Evolutionary conservation across 306 rosid species (phyloP).

Genomic region (Corylus avellana): DNA sequence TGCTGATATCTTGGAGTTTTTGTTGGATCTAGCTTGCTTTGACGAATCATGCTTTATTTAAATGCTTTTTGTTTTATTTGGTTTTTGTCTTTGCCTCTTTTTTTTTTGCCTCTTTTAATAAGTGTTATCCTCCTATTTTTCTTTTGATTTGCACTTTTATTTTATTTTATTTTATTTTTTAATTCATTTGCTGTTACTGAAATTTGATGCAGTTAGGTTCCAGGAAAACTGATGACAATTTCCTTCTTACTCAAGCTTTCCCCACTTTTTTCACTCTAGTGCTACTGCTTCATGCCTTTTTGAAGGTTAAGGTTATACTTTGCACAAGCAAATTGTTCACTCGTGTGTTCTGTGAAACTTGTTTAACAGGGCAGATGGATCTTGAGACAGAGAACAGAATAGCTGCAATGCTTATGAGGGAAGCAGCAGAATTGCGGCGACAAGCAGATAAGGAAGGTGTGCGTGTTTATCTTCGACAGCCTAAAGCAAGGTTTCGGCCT

Average conservation of each 20-base stretch:
- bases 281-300: neutral
- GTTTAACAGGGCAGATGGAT: constrained; percentile 56
- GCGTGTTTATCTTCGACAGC: constrained; percentile 64
- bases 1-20: neutral
- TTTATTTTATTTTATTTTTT: too few relatives aligned
- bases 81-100: neutral
- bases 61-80: neutral
- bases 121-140: neutral
- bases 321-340: neutral
- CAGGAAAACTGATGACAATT: neutral
- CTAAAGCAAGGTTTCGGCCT: constrained; percentile 64
- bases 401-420: constrained; percentile 87
- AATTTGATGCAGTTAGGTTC: neutral
- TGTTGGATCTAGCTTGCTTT: constrained; percentile 1
- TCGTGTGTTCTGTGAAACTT: neutral
- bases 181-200: neutral
- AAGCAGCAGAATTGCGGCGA: constrained; percentile 81
- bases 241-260: neutral
- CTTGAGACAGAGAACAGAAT: constrained; percentile 78
- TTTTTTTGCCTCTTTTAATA: neutral
- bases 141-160: neutral
- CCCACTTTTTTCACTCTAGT: neutral
- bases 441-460: constrained; percentile 89
- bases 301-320: neutral
- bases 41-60: neutral